These are phyloP conservation scores for Albizia julibrissin DNA, from an alignment of 306 rosid genomes.

Conservation along the genomic window DNA sequence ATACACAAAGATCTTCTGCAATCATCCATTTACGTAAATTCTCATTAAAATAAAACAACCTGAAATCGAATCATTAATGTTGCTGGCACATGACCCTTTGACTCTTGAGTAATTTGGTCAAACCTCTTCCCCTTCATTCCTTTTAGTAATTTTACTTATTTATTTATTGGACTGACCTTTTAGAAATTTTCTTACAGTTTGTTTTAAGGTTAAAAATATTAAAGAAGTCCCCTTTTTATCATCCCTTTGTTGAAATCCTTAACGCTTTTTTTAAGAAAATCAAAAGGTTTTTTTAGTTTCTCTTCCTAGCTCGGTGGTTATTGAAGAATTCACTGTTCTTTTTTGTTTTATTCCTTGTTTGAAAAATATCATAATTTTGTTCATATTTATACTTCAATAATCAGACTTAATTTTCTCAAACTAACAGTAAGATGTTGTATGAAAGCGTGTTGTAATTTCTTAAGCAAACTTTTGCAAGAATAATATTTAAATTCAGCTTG, in stretches of 20 bases:
- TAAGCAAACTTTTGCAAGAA: too few relatives aligned
- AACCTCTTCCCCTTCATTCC: constrained; percentile 28
- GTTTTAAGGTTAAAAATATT: not conserved
- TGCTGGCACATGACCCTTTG: constrained; percentile 42
- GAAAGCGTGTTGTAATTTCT: not conserved
- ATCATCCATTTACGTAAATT: not conserved
- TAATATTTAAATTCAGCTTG: too few relatives aligned
- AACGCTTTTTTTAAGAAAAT: not conserved
- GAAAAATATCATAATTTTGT: not conserved
- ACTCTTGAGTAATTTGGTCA: constrained; percentile 46
- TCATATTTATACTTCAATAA: not conserved
- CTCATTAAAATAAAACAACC: constrained; percentile 26
- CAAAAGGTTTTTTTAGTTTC: not conserved
- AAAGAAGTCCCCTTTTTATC: not conserved
- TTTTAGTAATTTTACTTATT: not conserved
- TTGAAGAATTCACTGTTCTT: not conserved
- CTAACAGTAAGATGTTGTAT: not conserved
- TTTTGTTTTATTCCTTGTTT: not conserved
- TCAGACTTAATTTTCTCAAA: too few relatives aligned
- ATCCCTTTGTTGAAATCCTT: not conserved
- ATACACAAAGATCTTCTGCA: not conserved
- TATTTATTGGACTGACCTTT: not conserved
- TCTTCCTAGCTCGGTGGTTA: not conserved
- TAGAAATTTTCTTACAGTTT: not conserved
- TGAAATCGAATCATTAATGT: constrained; percentile 42